Evolutionary conservation across 1,284 basidiomycete genomes (phyloP).

Genomic region (Ganoderma lingzhi): DNA sequence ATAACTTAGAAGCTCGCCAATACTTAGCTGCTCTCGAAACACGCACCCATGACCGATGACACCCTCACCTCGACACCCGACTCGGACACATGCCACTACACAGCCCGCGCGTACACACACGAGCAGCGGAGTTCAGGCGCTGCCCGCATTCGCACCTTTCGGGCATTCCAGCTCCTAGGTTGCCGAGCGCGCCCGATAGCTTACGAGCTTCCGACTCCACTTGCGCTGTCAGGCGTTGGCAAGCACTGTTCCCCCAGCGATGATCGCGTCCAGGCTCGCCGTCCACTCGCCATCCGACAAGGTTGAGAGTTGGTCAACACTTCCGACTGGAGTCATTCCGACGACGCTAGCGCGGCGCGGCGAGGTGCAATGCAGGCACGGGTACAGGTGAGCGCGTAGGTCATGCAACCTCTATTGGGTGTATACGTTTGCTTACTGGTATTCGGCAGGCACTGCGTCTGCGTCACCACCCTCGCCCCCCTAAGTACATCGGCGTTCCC

Average conservation of each 20-base stretch:
- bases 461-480: background rate
- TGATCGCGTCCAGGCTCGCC: constrained; percentile 9
- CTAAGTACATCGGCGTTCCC: background rate
- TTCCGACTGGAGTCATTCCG: background rate
- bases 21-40: background rate
- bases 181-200: background rate
- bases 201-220: constrained; percentile 5
- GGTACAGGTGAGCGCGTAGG: background rate
- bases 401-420: background rate
- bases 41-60: constrained; percentile 4
- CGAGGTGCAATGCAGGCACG: constrained; percentile 1
- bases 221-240: background rate
- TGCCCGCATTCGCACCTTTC: constrained; percentile 1
- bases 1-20: constrained; percentile 1
- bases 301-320: constrained; percentile 1
- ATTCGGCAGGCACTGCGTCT: background rate
- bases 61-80: constrained; percentile 2
- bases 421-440: background rate
- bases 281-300: background rate
- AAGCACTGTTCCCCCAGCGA: background rate
- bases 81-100: background rate
- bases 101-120: background rate
- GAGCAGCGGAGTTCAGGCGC: background rate
- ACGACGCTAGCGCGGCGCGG: background rate
- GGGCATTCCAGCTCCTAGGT: constrained; percentile 14